Percentiles rank a stretch among this genome's conserved stretches.
Evolutionary conservation across 2,329 filamentous ascomycete genomes (phyloP).

Genomic region (Dendrostoma leiphaemia): DNA sequence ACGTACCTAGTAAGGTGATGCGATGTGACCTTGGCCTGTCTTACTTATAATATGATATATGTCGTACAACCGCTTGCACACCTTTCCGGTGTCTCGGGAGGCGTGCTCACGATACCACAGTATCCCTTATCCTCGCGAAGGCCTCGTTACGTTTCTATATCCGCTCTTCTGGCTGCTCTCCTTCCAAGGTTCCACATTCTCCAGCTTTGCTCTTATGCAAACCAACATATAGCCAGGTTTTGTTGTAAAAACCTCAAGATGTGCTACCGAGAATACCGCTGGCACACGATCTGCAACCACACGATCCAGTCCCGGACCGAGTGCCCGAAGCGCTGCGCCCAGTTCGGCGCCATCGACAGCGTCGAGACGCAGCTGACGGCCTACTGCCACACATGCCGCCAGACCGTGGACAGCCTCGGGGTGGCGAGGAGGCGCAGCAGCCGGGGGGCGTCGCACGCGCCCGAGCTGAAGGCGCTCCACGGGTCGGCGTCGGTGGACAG

Average conservation of each 20-base stretch:
- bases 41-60: no score
- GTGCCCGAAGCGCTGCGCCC: slow-evolving; percentile 11
- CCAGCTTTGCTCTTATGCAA: no score
- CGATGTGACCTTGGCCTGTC: background rate
- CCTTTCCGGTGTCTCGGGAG: background rate
- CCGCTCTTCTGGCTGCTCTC: no score
- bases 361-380: slow-evolving; percentile 16
- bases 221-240: no score
- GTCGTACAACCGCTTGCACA: background rate
- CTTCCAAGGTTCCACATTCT: no score
- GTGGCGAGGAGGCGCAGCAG: slow-evolving; percentile 2
- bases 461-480: background rate
- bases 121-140: background rate
- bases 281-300: slow-evolving; percentile 16
- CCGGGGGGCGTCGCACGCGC: background rate
- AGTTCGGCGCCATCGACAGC: slow-evolving; percentile 7
- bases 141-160: background rate
- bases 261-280: slow-evolving; percentile 16
- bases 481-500: background rate
- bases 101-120: background rate
- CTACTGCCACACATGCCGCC: slow-evolving; percentile 16
- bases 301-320: slow-evolving; percentile 5
- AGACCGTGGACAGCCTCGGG: slow-evolving; percentile 13
- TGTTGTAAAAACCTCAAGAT: slow-evolving; percentile 4
- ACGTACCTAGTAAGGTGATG: background rate